Percentiles rank a stretch among this genome's conserved stretches.
Evolutionary conservation across 805 yeast species (phyloP).

Genomic region (Blastobotrys terrestris): DNA sequence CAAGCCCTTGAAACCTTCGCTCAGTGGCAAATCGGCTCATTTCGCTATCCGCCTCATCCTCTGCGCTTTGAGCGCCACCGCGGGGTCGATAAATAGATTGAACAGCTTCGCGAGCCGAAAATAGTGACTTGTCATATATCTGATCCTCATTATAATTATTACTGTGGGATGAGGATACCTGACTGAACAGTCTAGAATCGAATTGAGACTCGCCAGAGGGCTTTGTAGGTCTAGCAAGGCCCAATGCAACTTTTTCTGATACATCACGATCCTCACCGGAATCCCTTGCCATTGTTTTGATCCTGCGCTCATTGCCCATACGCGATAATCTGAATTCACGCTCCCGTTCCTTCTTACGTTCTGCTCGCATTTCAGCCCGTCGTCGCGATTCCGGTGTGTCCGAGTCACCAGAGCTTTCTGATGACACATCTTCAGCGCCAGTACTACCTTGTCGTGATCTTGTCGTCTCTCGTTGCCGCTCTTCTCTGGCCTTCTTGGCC

Average conservation of each 20-base stretch:
- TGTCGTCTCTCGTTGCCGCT: slow-evolving; percentile 18
- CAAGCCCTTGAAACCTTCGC: slow-evolving; percentile 26
- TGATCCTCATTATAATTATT: slow-evolving; percentile 37
- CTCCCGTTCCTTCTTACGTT: slow-evolving; percentile 43
- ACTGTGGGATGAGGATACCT: slow-evolving; percentile 31
- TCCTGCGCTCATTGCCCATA: slow-evolving; percentile 41
- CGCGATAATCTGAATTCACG: slow-evolving; percentile 39
- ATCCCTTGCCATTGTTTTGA: slow-evolving; percentile 38
- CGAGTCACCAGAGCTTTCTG: slow-evolving; percentile 4
- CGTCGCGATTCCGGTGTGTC: slow-evolving; percentile 26
- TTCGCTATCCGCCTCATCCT: slow-evolving; percentile 20
- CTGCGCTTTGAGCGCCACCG: slow-evolving; percentile 27
- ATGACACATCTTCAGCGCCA: neutral
- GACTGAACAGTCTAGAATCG: slow-evolving; percentile 54
- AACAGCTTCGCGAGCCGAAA: slow-evolving; percentile 46
- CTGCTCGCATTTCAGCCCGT: slow-evolving; percentile 38
- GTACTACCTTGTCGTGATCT: neutral
- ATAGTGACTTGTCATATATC: slow-evolving; percentile 54
- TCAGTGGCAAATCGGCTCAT: slow-evolving; percentile 21
- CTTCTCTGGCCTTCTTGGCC: slow-evolving; percentile 45
- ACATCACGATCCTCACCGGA: slow-evolving; percentile 41
- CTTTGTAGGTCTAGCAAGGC: slow-evolving; percentile 38
- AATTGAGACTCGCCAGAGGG: slow-evolving; percentile 39
- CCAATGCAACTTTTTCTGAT: slow-evolving; percentile 50
- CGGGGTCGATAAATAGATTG: slow-evolving; percentile 44